Conservation (phyloP, 768 basidiomycete species). For the Panellus pusillus region DNA sequence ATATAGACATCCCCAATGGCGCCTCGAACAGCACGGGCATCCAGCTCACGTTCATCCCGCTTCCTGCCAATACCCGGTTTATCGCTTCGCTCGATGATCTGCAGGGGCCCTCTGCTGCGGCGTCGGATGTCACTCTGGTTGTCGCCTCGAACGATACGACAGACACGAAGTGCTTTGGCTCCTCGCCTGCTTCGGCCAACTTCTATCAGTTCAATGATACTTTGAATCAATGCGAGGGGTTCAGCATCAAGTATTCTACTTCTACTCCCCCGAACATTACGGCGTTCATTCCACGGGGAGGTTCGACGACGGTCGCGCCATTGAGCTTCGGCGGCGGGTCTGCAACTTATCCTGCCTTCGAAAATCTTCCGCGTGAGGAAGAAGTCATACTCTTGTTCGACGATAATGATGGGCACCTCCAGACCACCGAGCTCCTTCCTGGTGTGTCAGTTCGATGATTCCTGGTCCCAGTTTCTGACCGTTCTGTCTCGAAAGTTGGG, state of each 20-base stretch:
- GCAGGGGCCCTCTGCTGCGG: constrained; percentile 37
- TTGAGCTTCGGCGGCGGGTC: constrained; percentile 23
- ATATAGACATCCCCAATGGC: constrained; percentile 44
- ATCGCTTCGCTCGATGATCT: constrained; percentile 56
- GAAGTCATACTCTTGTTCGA: constrained; percentile 46
- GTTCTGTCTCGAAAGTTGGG: constrained; percentile 24
- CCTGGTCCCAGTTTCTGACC: background rate
- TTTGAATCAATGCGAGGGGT: constrained; percentile 49
- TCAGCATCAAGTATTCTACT: constrained; percentile 45
- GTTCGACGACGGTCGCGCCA: constrained; percentile 30
- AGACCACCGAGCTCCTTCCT: constrained; percentile 44
- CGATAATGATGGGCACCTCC: constrained; percentile 37
- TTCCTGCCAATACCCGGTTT: constrained; percentile 48
- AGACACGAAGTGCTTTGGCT: background rate
- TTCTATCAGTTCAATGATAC: constrained; percentile 34
- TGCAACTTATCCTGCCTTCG: constrained; percentile 42
- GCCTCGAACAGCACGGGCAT: constrained; percentile 40
- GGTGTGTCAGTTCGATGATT: constrained; percentile 29
- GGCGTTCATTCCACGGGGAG: constrained; percentile 37
- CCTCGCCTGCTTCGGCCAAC: constrained; percentile 13
- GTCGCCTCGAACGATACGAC: constrained; percentile 37
- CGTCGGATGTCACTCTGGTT: constrained; percentile 51
- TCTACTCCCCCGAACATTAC: constrained; percentile 36
- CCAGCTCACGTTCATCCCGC: constrained; percentile 51
- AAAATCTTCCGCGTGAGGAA: constrained; percentile 31